Evolutionary conservation across 2,329 filamentous ascomycete species (phyloP).

Genomic region (Calonectria naviculata): DNA sequence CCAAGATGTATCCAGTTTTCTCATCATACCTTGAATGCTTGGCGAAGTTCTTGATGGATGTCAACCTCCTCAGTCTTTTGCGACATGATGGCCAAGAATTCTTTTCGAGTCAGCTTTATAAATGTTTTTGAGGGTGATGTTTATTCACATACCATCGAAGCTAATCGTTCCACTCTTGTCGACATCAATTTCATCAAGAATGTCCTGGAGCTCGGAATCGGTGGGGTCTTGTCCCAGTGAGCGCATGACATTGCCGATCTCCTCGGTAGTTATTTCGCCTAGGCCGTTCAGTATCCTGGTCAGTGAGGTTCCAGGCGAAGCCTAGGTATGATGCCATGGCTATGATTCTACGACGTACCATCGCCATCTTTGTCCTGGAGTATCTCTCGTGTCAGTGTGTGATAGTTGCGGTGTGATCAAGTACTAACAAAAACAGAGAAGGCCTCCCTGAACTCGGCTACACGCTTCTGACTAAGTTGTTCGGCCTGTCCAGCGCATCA

Average conservation of each 20-base stretch:
- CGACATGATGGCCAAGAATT: constrained; percentile 94
- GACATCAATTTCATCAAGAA: constrained; percentile 94
- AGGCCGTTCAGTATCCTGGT: constrained; percentile 9
- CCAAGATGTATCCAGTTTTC: background rate
- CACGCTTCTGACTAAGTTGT: constrained; percentile 98
- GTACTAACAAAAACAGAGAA: constrained; percentile 98
- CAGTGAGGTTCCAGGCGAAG: background rate
- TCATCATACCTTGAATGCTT: constrained; percentile 79
- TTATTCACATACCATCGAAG: constrained; percentile 76
- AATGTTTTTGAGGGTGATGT: no score
- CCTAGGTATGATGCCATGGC: background rate
- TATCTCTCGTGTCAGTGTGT: constrained; percentile 33
- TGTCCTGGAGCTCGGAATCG: constrained; percentile 89
- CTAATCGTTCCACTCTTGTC: constrained; percentile 95
- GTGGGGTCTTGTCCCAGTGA: constrained; percentile 90
- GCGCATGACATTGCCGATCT: constrained; percentile 90
- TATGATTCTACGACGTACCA: constrained; percentile 69
- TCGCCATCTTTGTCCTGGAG: constrained; percentile 86
- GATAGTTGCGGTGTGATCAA: background rate
- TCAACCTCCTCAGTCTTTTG: constrained; percentile 95
- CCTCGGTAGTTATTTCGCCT: constrained; percentile 94
- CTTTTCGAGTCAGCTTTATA: constrained; percentile 56
- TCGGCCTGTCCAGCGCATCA: constrained; percentile 74
- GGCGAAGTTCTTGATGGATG: constrained; percentile 89
- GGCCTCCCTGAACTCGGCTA: constrained; percentile 99